These are phyloP conservation scores for Amylocystis lapponica DNA, from an alignment of 768 basidiomycete genomes.

Conservation along the genomic window DNA sequence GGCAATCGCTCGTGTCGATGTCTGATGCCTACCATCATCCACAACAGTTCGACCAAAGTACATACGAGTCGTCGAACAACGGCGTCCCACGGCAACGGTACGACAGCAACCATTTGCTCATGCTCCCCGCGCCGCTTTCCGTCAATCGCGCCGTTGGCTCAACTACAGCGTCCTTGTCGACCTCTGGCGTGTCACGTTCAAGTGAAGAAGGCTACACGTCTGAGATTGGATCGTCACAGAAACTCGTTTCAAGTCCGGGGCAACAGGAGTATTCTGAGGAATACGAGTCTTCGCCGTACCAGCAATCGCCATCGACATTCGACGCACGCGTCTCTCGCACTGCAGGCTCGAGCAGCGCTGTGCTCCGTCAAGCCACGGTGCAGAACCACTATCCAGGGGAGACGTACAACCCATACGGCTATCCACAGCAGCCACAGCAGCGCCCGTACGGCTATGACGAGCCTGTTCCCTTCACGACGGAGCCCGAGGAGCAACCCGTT, in stretches of 20 bases:
- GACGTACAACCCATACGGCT: slow-evolving; percentile 54
- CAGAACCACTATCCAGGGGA: slow-evolving; percentile 39
- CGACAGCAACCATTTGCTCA: slow-evolving; percentile 66
- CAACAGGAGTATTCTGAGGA: slow-evolving; percentile 12
- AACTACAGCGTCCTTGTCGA: slow-evolving; percentile 32
- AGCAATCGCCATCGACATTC: slow-evolving; percentile 19
- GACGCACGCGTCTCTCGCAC: slow-evolving; percentile 37
- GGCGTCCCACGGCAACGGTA: slow-evolving; percentile 47
- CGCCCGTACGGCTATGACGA: slow-evolving; percentile 23
- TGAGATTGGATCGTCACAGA: slow-evolving; percentile 38
- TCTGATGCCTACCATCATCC: slow-evolving; percentile 61
- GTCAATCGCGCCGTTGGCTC: slow-evolving; percentile 48
- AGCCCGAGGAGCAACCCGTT: slow-evolving; percentile 32
- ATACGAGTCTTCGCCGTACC: slow-evolving; percentile 9
- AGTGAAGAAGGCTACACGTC: slow-evolving; percentile 37
- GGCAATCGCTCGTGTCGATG: slow-evolving; percentile 76
- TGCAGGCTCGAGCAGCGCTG: slow-evolving; percentile 31
- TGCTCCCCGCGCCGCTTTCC: slow-evolving; percentile 71
- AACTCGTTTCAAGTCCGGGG: slow-evolving; percentile 33
- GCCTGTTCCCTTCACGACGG: slow-evolving; percentile 25
- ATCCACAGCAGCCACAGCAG: slow-evolving; percentile 38
- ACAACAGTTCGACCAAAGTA: slow-evolving; percentile 51
- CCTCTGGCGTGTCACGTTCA: slow-evolving; percentile 38
- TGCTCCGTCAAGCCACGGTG: slow-evolving; percentile 34
- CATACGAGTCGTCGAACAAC: slow-evolving; percentile 48